Percentiles rank a stretch among this genome's conserved stretches.
phyloP scores from a whole-genome alignment of 1,139 yeast genomes.

The Blastobotrys buckinghamii region DNA sequence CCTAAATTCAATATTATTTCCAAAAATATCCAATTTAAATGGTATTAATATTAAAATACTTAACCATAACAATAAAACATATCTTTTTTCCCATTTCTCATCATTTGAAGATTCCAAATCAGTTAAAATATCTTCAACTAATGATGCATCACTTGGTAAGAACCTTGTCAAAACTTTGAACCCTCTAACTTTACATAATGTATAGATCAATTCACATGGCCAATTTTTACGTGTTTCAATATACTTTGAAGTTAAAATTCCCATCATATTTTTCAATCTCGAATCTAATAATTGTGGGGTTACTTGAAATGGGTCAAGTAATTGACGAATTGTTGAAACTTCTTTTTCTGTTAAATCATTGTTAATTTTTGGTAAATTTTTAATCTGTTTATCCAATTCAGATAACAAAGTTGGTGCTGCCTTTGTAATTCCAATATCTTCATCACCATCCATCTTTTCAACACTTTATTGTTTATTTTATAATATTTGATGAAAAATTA shows the following conservation, averaged over 20 bases:
- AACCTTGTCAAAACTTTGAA: constrained; percentile 52
- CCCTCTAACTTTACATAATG: constrained; percentile 60
- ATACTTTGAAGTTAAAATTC: constrained; percentile 16
- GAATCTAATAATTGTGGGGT: constrained; percentile 36
- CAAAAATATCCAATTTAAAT: constrained; percentile 47
- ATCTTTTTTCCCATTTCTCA: constrained; percentile 50
- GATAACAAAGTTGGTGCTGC: constrained; percentile 21
- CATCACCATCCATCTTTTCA: constrained; percentile 12
- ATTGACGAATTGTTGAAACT: constrained; percentile 5
- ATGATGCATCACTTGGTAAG: constrained; percentile 54
- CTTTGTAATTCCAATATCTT: constrained; percentile 19
- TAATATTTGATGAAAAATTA: too few relatives aligned
- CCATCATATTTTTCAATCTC: constrained; percentile 21
- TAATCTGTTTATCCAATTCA: constrained; percentile 10
- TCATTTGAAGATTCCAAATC: constrained; percentile 2
- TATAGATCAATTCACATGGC: constrained; percentile 40
- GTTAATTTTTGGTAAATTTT: background rate
- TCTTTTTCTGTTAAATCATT: constrained; percentile 1
- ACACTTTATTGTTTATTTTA: background rate
- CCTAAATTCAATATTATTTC: constrained; percentile 30
- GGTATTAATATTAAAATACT: constrained; percentile 66
- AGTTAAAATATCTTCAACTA: constrained; percentile 33
- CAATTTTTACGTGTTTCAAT: constrained; percentile 13
- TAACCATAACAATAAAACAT: constrained; percentile 66
- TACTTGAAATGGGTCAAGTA: constrained; percentile 32